Percentiles rank a stretch among this genome's conserved stretches.
These are phyloP conservation scores for Annulohypoxylon maeteangense DNA, from an alignment of 495 filamentous ascomycete species.

Conservation along the genomic window DNA sequence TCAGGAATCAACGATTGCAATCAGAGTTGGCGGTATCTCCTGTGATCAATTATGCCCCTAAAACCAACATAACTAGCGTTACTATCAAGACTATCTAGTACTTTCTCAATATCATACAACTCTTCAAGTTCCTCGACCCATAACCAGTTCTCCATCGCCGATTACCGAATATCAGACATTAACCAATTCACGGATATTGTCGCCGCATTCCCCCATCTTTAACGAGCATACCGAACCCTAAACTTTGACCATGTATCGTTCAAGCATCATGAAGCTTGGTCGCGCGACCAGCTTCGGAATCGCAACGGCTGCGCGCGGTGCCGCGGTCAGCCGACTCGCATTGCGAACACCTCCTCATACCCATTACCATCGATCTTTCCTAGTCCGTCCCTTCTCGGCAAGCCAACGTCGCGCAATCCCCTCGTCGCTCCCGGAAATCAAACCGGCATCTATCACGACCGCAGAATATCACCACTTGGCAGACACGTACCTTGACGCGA, in stretches of 20 bases:
- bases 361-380: not conserved
- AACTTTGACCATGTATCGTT: conserved; percentile 46
- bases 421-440: conserved; percentile 26
- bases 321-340: not conserved
- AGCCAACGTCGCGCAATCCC: conserved; percentile 41
- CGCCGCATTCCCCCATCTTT: not conserved
- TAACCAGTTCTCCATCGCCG: not conserved
- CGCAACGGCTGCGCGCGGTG: conserved; percentile 16
- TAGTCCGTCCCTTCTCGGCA: conserved; percentile 23
- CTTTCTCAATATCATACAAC: not conserved
- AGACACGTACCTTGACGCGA: conserved; percentile 64
- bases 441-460: conserved; percentile 50
- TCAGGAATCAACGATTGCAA: not conserved
- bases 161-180: not conserved
- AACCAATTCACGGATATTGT: not conserved
- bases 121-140: not conserved
- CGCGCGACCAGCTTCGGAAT: conserved; percentile 35
- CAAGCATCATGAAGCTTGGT: conserved; percentile 40
- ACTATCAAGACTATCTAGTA: not conserved
- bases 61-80: not conserved
- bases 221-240: not conserved
- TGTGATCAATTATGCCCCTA: not conserved
- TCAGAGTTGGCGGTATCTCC: not conserved
- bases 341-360: not conserved
- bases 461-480: conserved; percentile 60